Conservation (phyloP, 2,329 filamentous ascomycete genomes). For the Boeremia exigua region DNA sequence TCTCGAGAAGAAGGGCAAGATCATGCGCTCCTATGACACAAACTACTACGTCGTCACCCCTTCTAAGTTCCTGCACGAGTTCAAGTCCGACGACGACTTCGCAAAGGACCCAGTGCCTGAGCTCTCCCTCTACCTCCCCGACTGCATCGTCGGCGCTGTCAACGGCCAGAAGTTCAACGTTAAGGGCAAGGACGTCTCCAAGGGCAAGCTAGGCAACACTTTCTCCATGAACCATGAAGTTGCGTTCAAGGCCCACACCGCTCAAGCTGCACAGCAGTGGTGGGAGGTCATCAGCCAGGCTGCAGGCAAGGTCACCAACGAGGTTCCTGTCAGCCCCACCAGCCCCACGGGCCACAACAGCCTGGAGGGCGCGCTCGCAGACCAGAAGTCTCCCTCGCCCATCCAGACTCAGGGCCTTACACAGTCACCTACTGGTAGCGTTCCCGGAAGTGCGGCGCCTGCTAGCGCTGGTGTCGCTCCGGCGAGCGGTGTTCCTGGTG, state of each 20-base stretch:
- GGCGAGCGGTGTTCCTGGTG: conserved; percentile 26
- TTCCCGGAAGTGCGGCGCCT: conserved; percentile 24
- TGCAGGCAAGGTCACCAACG: conserved; percentile 58
- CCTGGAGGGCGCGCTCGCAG: conserved; percentile 10
- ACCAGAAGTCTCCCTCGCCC: conserved; percentile 33
- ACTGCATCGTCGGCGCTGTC: conserved; percentile 76
- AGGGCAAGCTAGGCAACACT: conserved; percentile 77
- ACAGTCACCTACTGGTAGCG: conserved; percentile 25
- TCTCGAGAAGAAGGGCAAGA: conserved; percentile 88
- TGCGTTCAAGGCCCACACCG: conserved; percentile 83
- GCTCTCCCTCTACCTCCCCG: conserved; percentile 87
- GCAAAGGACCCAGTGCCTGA: conserved; percentile 79
- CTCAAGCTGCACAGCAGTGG: conserved; percentile 84
- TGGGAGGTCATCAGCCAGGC: conserved; percentile 72
- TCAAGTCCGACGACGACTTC: conserved; percentile 86
- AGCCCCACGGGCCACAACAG: conserved; percentile 42
- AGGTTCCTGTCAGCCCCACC: conserved; percentile 48
- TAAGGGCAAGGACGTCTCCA: conserved; percentile 91
- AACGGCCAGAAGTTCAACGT: conserved; percentile 87
- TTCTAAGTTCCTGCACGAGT: conserved; percentile 90
- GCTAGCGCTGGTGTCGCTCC: conserved; percentile 15
- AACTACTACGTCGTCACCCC: conserved; percentile 92
- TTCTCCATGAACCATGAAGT: conserved; percentile 81
- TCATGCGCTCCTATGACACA: conserved; percentile 80
- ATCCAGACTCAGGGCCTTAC: conserved; percentile 44